These are phyloP conservation scores for Globisporangium cylindrosporum DNA, from an alignment of 352 stramenopile species.

Conservation along the genomic window DNA sequence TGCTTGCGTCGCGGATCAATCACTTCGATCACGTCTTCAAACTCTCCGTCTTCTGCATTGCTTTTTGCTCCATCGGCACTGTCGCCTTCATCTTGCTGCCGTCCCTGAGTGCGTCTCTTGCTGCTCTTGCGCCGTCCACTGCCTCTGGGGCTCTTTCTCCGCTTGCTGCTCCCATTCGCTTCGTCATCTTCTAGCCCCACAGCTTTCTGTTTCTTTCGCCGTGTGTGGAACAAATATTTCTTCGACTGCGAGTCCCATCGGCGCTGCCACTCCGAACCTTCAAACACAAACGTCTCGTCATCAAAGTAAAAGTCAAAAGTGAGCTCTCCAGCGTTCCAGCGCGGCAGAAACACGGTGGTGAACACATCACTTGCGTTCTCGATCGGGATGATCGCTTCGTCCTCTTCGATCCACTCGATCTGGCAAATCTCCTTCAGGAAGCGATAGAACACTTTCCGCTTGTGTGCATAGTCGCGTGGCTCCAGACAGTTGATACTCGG, in stretches of 20 bases:
- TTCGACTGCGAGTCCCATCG: constrained; percentile 27
- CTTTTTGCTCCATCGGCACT: neutral
- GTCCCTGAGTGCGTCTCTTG: neutral
- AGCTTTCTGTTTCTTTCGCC: constrained; percentile 10
- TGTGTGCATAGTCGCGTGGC: constrained; percentile 31
- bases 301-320: constrained; percentile 64
- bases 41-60: constrained; percentile 15
- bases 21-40: constrained; percentile 32
- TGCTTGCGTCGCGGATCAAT: constrained; percentile 42
- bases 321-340: constrained; percentile 43
- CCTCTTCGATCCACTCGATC: constrained; percentile 51
- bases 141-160: constrained; percentile 6
- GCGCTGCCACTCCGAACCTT: constrained; percentile 33
- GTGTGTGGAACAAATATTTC: constrained; percentile 38
- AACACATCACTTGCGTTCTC: constrained; percentile 44
- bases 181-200: no score
- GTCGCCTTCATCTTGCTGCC: neutral
- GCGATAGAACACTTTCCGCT: constrained; percentile 45
- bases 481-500: constrained; percentile 27
- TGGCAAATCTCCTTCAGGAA: constrained; percentile 45
- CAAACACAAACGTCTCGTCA: constrained; percentile 40
- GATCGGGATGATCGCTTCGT: constrained; percentile 38
- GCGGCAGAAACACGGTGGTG: constrained; percentile 35
- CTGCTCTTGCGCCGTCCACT: constrained; percentile 10
- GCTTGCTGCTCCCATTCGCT: neutral